phyloP scores from a whole-genome alignment of 441 rosid genomes.

The Gossypium gossypioides region DNA sequence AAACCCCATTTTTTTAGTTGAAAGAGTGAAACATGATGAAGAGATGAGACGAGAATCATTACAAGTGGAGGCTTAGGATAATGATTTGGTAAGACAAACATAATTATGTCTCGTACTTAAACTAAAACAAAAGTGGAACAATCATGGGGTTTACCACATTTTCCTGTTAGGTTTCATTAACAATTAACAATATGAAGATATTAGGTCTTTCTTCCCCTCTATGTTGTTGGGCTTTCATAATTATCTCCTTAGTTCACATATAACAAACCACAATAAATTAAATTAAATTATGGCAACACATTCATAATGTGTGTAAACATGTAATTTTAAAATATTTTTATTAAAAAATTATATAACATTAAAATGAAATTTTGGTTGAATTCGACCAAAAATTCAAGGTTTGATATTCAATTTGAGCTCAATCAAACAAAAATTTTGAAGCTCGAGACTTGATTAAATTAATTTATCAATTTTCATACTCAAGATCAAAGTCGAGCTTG shows the following conservation, averaged over 20 bases:
- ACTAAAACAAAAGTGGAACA: slow-evolving; percentile 19
- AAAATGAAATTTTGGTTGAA: too few species aligned
- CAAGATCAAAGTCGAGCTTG: too few species aligned
- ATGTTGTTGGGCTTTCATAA: not conserved
- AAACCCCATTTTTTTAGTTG: not conserved
- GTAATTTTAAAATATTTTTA: too few species aligned
- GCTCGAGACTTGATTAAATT: too few species aligned
- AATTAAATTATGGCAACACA: too few species aligned
- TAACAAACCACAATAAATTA: not conserved
- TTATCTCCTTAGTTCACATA: not conserved
- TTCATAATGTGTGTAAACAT: too few species aligned
- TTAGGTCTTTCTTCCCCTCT: not conserved
- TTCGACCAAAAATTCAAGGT: too few species aligned
- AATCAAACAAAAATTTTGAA: too few species aligned
- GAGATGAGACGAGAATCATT: slow-evolving; percentile 17
- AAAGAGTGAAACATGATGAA: slow-evolving; percentile 14
- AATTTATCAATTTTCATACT: too few species aligned
- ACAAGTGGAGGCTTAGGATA: slow-evolving; percentile 22
- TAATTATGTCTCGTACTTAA: slow-evolving; percentile 46
- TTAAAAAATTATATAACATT: too few species aligned
- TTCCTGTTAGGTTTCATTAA: not conserved
- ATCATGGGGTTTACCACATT: slow-evolving; percentile 20
- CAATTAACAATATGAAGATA: not conserved
- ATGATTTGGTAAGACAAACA: slow-evolving; percentile 29
- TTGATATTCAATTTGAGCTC: too few species aligned